Percentiles rank a stretch among this genome's conserved stretches.
Conservation (phyloP, 164 flowering plant genomes). For the Buxus sempervirens region DNA sequence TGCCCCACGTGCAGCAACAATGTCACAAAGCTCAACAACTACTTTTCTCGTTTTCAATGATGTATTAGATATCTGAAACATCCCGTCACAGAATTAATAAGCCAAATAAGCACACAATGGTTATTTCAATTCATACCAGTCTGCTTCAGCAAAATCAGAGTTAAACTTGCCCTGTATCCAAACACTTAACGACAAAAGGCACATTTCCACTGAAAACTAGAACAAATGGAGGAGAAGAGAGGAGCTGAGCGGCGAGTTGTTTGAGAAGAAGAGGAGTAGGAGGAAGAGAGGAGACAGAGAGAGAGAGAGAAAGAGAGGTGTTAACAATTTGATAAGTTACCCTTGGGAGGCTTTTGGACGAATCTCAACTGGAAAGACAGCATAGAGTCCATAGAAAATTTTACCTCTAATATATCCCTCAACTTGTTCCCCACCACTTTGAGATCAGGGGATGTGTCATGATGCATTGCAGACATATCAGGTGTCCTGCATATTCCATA, state of each 20-base stretch:
- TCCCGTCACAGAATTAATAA: not conserved
- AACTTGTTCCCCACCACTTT: slow-evolving; percentile 73
- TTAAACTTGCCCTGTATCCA: not conserved
- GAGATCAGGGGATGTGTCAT: slow-evolving; percentile 81
- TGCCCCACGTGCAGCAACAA: slow-evolving; percentile 82
- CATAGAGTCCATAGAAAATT: not conserved
- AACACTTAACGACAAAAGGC: not conserved
- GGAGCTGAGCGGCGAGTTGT: too few species aligned
- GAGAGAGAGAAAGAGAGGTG: not conserved
- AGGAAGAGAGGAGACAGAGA: too few species aligned
- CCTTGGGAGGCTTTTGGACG: not conserved
- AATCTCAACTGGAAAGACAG: not conserved
- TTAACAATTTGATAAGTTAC: not conserved
- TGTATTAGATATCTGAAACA: slow-evolving; percentile 60
- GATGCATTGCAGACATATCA: slow-evolving; percentile 95
- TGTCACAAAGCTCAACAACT: slow-evolving; percentile 72
- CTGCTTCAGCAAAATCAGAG: not conserved
- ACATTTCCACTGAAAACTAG: not conserved
- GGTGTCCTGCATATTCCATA: slow-evolving; percentile 70
- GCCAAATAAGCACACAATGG: not conserved
- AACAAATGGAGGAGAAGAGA: too few species aligned
- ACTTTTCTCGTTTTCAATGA: slow-evolving; percentile 73
- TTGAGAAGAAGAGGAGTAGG: too few species aligned
- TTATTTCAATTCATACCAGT: not conserved
- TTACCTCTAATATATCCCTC: slow-evolving; percentile 83